These are phyloP conservation scores for Trypanosoma cruzi DNA, from an alignment of 208 protist genomes.

Conservation along the genomic window DNA sequence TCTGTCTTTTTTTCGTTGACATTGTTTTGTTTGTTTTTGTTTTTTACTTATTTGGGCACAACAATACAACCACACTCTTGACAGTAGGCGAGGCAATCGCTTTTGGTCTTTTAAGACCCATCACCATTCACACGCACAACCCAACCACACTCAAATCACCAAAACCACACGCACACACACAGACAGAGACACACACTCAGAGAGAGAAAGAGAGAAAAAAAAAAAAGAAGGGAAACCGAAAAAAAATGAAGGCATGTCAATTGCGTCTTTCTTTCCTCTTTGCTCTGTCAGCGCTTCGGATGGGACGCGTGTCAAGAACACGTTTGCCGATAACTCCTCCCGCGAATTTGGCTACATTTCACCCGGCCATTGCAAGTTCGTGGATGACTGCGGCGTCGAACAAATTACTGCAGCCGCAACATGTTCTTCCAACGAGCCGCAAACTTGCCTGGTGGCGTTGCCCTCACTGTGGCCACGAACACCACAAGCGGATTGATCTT, in stretches of 20 bases:
- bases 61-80: neutral
- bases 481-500: slow-evolving; percentile 74
- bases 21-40: slow-evolving; percentile 3
- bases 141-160: neutral
- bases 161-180: neutral
- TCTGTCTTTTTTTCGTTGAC: slow-evolving; percentile 10
- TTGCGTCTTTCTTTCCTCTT: slow-evolving; percentile 10
- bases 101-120: slow-evolving; percentile 31
- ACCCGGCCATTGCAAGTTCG: slow-evolving; percentile 60
- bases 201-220: too few species aligned
- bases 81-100: slow-evolving; percentile 2
- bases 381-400: slow-evolving; percentile 80
- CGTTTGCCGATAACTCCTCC: neutral
- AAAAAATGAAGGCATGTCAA: slow-evolving; percentile 8
- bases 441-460: slow-evolving; percentile 88
- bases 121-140: too few species aligned
- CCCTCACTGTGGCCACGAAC: slow-evolving; percentile 53
- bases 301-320: neutral
- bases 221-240: slow-evolving; percentile 1
- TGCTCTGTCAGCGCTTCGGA: neutral
- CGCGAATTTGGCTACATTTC: slow-evolving; percentile 48
- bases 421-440: slow-evolving; percentile 62
- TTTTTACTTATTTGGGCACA: slow-evolving; percentile 14
- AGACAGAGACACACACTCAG: too few species aligned
- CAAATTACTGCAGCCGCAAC: slow-evolving; percentile 82